These are phyloP conservation scores for Trapa bicornis DNA, from an alignment of 345 rosid genomes.

Conservation along the genomic window DNA sequence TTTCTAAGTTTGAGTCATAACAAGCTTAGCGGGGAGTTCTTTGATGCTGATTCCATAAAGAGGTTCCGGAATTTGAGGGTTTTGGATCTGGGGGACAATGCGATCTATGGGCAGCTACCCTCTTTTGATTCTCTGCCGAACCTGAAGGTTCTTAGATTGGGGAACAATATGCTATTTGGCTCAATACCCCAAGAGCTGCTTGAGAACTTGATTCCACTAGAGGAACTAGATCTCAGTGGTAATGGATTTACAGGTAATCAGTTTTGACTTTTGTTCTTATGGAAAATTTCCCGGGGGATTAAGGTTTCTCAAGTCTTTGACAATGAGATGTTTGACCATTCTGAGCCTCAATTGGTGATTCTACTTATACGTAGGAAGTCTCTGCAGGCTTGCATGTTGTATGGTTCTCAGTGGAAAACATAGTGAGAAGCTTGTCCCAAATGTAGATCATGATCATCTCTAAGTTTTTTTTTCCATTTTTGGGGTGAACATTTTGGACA, in stretches of 20 bases:
- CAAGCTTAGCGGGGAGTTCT: constrained; percentile 39
- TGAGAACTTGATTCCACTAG: constrained; percentile 38
- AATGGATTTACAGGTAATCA: constrained; percentile 74
- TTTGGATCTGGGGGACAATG: constrained; percentile 46
- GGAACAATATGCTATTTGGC: constrained; percentile 57
- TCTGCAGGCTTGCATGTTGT: background rate
- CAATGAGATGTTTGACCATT: background rate
- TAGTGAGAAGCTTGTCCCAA: no score
- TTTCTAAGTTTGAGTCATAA: constrained; percentile 63
- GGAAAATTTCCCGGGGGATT: background rate
- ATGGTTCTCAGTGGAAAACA: background rate
- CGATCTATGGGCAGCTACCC: constrained; percentile 55
- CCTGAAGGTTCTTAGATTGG: constrained; percentile 44
- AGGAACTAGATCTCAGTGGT: constrained; percentile 75
- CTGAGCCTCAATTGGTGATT: background rate
- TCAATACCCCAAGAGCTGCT: constrained; percentile 48
- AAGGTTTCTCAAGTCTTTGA: background rate
- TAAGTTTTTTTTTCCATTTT: background rate
- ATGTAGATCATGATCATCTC: no score
- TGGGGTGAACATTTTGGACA: background rate
- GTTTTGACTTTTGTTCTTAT: constrained; percentile 5
- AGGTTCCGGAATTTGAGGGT: constrained; percentile 58
- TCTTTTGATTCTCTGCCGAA: constrained; percentile 41
- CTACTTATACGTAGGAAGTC: background rate
- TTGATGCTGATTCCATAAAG: constrained; percentile 31